Percentiles rank a stretch among this genome's conserved stretches.
Conservation (phyloP, 2,329 filamentous ascomycete species). For the Phialophora expanda region DNA sequence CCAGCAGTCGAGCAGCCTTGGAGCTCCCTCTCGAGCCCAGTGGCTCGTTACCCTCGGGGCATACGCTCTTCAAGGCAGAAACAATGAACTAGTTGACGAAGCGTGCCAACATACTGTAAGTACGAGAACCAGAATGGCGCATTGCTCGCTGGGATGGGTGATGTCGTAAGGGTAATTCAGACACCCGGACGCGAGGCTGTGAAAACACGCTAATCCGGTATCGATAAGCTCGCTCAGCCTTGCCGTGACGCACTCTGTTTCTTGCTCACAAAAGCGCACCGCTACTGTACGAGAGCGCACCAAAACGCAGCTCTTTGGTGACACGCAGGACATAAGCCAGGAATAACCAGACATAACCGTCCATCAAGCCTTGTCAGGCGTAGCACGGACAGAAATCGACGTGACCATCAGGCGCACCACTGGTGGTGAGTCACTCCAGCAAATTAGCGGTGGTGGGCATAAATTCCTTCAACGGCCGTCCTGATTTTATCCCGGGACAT, state of each 20-base stretch:
- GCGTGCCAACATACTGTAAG: no score
- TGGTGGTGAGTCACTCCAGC: no score
- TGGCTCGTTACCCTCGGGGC: background rate
- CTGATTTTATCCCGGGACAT: no score
- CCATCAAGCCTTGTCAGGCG: no score
- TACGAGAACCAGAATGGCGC: background rate
- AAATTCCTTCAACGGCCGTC: no score
- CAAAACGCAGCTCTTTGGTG: background rate
- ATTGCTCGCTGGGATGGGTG: background rate
- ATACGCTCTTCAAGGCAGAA: background rate
- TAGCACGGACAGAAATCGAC: no score
- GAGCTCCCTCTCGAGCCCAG: background rate
- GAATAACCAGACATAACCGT: no score
- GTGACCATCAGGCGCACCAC: no score
- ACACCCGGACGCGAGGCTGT: background rate
- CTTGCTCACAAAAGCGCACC: background rate
- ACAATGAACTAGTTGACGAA: background rate
- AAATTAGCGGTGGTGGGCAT: no score
- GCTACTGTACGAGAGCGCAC: background rate
- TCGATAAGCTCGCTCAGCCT: constrained; percentile 1
- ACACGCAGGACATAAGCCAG: background rate
- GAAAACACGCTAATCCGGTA: background rate
- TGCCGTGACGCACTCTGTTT: background rate
- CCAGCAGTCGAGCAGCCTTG: background rate
- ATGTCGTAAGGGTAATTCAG: no score